Evolutionary conservation across 257 asterid genomes (phyloP), one percentile per base, ranked within the genome.

Genomic region (Craterostigma plantagineum): DNA sequence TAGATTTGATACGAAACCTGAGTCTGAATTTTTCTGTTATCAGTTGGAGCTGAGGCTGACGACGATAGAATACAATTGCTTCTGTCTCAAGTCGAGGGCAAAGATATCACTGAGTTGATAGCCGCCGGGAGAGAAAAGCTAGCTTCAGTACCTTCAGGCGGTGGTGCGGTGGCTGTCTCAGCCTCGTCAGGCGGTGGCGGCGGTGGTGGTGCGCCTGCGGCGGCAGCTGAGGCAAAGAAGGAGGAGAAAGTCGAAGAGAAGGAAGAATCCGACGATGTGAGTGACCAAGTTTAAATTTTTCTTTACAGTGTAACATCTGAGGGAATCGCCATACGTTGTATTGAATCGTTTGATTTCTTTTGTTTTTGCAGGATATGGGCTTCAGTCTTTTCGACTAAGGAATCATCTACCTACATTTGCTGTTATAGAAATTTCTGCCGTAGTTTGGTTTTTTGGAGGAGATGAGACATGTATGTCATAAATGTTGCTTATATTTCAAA

Each of bases 71-170:
- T 73, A 5, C 64, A 55, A 45, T 48, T 66, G 61, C 69, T 73
- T 15, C 50, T 73, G 52, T 60, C 70, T 16, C 67, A 73, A 69
- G 69, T 69, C 4, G 60, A 56, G 30, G 82, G 75, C 7, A 73
- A 69, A 49, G 81, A 73, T 40, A 53, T 69, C 0, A 69, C 77
- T 7, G 77, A 69, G 55, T 39, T 69, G 67, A 69, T 69, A 60
- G 82, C 77, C 35, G 43, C 72, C 7, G 82, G 82, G 37, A 55
- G 75, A 62, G 77, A 73, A 14, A 73, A 66, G 37, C 50, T 73
- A 72, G 75, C 77, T 14, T 68, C 81, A 4, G 77, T 69, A 14
- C 81, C 81, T 9, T 52, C 77, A 0, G 81, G 81, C n/a, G 81
- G 76, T 9, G 81, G 75, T 57, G 77, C 45, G 0, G 64, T 52